Evolutionary conservation across 495 filamentous ascomycete genomes (phyloP).

Genomic region (Penicillium atrosanguineum): DNA sequence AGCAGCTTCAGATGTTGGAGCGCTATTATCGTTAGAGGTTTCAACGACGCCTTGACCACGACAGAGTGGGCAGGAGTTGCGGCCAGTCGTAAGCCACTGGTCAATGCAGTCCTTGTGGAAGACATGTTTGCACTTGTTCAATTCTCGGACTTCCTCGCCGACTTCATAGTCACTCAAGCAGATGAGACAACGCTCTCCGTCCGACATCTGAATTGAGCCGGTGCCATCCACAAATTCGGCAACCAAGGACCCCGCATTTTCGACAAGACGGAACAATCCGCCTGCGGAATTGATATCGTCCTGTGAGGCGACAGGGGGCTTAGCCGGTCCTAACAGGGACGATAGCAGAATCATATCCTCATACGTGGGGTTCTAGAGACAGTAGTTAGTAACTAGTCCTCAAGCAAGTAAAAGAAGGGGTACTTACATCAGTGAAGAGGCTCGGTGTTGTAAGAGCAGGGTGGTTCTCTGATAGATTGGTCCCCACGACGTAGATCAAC

Average conservation of each 20-base stretch:
- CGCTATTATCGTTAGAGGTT: conserved; percentile 18
- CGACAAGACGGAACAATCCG: conserved; percentile 53
- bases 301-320: conserved; percentile 68
- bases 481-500: conserved; percentile 78
- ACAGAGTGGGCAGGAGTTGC: conserved; percentile 76
- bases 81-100: conserved; percentile 78
- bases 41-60: conserved; percentile 64
- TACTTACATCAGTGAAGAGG: conserved; percentile 68
- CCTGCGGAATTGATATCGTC: conserved; percentile 65
- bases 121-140: conserved; percentile 66
- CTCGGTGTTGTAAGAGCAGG: conserved; percentile 74
- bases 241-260: conserved; percentile 45
- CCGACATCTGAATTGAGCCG: conserved; percentile 47
- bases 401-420: not conserved
- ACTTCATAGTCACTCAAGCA: conserved; percentile 70
- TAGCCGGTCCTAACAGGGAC: conserved; percentile 68
- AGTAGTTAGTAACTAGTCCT: conserved; percentile 11
- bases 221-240: conserved; percentile 49
- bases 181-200: conserved; percentile 66
- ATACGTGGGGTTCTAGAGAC: conserved; percentile 64
- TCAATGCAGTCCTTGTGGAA: conserved; percentile 77
- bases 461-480: conserved; percentile 73
- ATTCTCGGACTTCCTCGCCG: conserved; percentile 59
- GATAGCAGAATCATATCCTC: conserved; percentile 78
- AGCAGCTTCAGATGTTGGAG: conserved; percentile 15